Conservation (phyloP, 768 basidiomycete genomes). For the Tulasnella calospora region DNA sequence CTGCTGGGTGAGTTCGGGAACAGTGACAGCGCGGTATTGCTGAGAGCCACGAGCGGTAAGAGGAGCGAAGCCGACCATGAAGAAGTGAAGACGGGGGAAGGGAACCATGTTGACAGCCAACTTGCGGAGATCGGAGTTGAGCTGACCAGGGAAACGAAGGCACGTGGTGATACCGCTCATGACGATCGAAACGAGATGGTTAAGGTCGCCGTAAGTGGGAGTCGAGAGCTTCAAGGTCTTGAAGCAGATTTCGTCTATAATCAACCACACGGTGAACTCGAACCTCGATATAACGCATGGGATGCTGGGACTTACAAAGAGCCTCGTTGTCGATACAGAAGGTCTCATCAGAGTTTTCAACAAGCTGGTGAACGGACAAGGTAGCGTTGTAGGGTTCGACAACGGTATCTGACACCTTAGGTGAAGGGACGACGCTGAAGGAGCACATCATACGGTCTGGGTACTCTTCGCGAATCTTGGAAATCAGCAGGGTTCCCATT, state of each 20-base stretch:
- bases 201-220: slow-evolving; percentile 95
- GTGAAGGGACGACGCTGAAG: slow-evolving; percentile 96
- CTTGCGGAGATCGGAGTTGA: slow-evolving; percentile 98
- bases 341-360: slow-evolving; percentile 99
- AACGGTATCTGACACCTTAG: slow-evolving; percentile 96
- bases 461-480: slow-evolving; percentile 98
- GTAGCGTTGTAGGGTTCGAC: slow-evolving; percentile 99
- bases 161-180: slow-evolving; percentile 99
- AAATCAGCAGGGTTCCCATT: slow-evolving; percentile 98
- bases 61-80: slow-evolving; percentile 95
- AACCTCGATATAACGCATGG: slow-evolving; percentile 35
- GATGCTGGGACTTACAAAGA: slow-evolving; percentile 39
- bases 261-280: background rate
- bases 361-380: slow-evolving; percentile 95
- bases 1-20: slow-evolving; percentile 95
- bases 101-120: slow-evolving; percentile 99
- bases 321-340: slow-evolving; percentile 99
- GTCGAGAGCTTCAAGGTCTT: slow-evolving; percentile 92
- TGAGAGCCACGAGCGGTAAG: slow-evolving; percentile 90
- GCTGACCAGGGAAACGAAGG: slow-evolving; percentile 98
- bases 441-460: slow-evolving; percentile 99
- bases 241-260: slow-evolving; percentile 91
- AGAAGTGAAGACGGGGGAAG: slow-evolving; percentile 99
- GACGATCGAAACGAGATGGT: slow-evolving; percentile 94
- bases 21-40: slow-evolving; percentile 93